These are phyloP conservation scores for Xylaria sp. DNA, from an alignment of 2,329 filamentous ascomycete genomes.

Conservation along the genomic window DNA sequence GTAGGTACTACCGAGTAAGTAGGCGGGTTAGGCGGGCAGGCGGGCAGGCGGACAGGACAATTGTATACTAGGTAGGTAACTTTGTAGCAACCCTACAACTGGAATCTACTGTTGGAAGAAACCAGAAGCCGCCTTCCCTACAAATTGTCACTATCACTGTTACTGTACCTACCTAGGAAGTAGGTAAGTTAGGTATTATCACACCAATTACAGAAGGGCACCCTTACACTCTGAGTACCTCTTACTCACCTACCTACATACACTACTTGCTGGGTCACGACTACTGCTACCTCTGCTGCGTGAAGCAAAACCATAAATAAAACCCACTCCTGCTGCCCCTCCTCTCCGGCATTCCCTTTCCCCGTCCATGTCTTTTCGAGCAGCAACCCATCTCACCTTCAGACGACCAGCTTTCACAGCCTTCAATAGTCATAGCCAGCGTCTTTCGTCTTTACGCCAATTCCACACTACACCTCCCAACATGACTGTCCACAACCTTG, in stretches of 20 bases:
- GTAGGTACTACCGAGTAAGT: not conserved
- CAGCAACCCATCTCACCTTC: constrained; percentile 39
- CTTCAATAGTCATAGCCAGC: constrained; percentile 38
- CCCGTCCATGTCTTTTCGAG: constrained; percentile 44
- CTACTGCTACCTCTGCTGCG: not conserved
- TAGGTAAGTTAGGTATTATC: not conserved
- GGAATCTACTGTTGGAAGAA: not conserved
- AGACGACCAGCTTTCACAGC: constrained; percentile 39
- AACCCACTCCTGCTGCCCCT: constrained; percentile 40
- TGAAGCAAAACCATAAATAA: constrained; percentile 27
- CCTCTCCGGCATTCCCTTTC: constrained; percentile 20
- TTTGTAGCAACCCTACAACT: not conserved
- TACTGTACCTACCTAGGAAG: constrained; percentile 5
- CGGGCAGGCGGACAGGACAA: too few relatives aligned
- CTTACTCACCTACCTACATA: too few relatives aligned
- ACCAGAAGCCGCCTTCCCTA: not conserved
- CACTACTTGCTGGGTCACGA: not conserved
- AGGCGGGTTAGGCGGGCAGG: too few relatives aligned
- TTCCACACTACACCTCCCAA: constrained; percentile 56
- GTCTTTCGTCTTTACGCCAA: constrained; percentile 43
- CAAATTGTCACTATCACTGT: too few relatives aligned
- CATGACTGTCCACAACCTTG: constrained; percentile 57
- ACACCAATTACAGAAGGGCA: constrained; percentile 27
- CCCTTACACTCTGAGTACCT: not conserved
- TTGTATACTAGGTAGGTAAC: not conserved